Conservation (phyloP, 148 eudicot genomes). For the Diospyros lotus region DNA sequence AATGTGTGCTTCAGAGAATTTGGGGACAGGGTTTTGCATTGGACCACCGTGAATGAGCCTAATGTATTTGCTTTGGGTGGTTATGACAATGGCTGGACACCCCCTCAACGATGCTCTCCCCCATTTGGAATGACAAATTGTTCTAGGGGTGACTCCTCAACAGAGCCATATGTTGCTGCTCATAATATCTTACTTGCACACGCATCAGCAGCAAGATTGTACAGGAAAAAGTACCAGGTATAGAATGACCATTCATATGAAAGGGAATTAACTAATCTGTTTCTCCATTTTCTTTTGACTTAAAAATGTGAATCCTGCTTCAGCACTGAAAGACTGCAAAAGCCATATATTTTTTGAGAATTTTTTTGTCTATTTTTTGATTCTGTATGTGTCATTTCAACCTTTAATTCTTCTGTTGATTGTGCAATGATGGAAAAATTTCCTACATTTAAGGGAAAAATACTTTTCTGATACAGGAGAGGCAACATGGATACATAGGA, state of each 20-base stretch:
- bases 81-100: slow-evolving; percentile 22
- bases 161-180: slow-evolving; percentile 54
- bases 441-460: too few species aligned
- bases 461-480: slow-evolving; percentile 25
- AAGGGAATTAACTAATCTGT: too few species aligned
- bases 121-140: slow-evolving; percentile 31
- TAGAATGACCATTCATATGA: not conserved
- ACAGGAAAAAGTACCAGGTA: slow-evolving; percentile 42
- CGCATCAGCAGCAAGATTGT: slow-evolving; percentile 40
- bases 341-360: too few species aligned
- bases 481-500: slow-evolving; percentile 54
- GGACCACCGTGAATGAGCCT: slow-evolving; percentile 60
- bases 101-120: slow-evolving; percentile 36
- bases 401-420: not conserved
- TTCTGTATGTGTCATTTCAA: too few species aligned
- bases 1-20: slow-evolving; percentile 73
- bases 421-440: not conserved
- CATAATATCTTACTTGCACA: slow-evolving; percentile 58
- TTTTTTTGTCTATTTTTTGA: too few species aligned
- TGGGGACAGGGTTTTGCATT: slow-evolving; percentile 50
- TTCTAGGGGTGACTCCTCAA: slow-evolving; percentile 45
- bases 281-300: too few species aligned
- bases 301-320: not conserved
- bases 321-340: not conserved
- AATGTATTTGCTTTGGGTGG: slow-evolving; percentile 24